phyloP scores from a whole-genome alignment of 2,329 filamentous ascomycete species.

The Chrysosporium keratinophilum region DNA sequence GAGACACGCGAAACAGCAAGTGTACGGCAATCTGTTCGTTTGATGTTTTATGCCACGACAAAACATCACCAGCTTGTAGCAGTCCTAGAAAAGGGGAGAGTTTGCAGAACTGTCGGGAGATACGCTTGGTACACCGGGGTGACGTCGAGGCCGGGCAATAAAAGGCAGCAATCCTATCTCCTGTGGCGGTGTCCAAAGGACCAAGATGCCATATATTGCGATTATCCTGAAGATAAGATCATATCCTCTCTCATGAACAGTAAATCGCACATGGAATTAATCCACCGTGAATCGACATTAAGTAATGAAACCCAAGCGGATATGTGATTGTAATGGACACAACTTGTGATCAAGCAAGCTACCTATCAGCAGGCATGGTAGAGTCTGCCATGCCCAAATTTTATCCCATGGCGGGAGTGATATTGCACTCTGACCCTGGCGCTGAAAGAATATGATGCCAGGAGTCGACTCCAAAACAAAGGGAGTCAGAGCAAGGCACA shows the following conservation, averaged over 20 bases:
- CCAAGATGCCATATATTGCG: no score
- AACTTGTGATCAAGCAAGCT: background rate
- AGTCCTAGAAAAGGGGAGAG: background rate
- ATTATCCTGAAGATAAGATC: no score
- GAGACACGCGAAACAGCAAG: conserved; percentile 5
- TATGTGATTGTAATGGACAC: background rate
- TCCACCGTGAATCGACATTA: background rate
- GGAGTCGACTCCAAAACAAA: background rate
- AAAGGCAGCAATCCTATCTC: no score
- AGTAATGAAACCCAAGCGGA: background rate
- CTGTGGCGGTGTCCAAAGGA: no score
- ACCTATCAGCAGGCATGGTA: background rate
- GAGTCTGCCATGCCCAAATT: background rate
- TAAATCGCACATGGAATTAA: background rate
- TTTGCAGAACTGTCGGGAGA: background rate
- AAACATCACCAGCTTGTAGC: background rate
- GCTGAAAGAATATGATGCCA: background rate
- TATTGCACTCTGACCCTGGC: background rate
- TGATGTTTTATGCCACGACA: conserved; percentile 3
- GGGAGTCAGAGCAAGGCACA: conserved; percentile 3
- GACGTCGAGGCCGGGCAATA: no score
- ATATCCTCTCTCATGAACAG: no score
- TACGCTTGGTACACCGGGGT: no score
- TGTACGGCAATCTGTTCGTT: conserved; percentile 8
- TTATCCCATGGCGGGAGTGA: background rate